These are phyloP conservation scores for Infundibulicybe gibba DNA, from an alignment of 768 basidiomycete genomes.

Conservation along the genomic window DNA sequence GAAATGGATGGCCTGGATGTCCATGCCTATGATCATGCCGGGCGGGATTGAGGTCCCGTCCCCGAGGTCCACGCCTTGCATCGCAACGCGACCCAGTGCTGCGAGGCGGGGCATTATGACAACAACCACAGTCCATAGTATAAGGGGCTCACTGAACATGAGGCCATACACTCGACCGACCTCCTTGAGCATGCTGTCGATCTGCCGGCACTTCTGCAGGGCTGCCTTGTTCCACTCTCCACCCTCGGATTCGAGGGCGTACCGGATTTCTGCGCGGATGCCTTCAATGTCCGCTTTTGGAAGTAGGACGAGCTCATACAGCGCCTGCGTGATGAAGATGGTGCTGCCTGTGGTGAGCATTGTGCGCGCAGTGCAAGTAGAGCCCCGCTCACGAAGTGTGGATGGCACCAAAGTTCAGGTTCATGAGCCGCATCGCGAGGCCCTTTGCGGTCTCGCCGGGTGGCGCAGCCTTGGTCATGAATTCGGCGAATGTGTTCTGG, in stretches of 20 bases:
- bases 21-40: conserved; percentile 25
- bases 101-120: too few species aligned
- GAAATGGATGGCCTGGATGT: conserved; percentile 30
- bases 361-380: neutral
- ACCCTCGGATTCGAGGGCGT: conserved; percentile 28
- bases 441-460: conserved; percentile 25
- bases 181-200: conserved; percentile 30
- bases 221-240: too few species aligned
- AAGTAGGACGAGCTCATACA: conserved; percentile 26
- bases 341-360: conserved; percentile 16
- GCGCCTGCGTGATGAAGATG: conserved; percentile 31
- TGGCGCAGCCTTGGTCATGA: conserved; percentile 22
- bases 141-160: conserved; percentile 31
- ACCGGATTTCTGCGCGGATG: conserved; percentile 27
- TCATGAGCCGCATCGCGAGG: conserved; percentile 30
- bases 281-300: conserved; percentile 20
- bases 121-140: too few species aligned
- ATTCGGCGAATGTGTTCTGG: conserved; percentile 21
- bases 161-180: conserved; percentile 29
- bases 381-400: conserved; percentile 33
- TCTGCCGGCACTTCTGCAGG: too few species aligned
- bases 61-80: conserved; percentile 25
- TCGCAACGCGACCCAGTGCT: too few species aligned
- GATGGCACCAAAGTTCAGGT: conserved; percentile 35
- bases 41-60: conserved; percentile 28